Evolutionary conservation across 2,329 filamentous ascomycete species (phyloP), one percentile per base, ranked within the genome.

Genomic region (Berkeleyomyces basicola): DNA sequence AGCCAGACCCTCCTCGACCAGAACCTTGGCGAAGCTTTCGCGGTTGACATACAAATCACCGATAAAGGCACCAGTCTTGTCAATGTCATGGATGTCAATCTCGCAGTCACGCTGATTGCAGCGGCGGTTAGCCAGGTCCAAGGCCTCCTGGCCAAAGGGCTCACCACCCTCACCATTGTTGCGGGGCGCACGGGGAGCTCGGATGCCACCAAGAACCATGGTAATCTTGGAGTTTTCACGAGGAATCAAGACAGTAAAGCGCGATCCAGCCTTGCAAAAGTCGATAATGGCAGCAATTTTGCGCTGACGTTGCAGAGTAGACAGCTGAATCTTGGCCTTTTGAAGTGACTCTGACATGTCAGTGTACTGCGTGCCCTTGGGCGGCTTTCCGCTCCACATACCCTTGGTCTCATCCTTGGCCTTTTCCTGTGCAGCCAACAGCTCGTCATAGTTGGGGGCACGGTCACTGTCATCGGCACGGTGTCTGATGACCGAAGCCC

Each of bases 1-100:
- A 14, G 93, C 92, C 39, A 96, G 80, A 66, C 93, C 93, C 74
- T 99, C 93, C 74, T 97, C 93, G 1, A 99, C 84, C 1, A 99
- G 81, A 1, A 89, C 74, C 78, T 96, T 96, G 70, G 91, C 89
- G 71, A 99, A 95, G 77, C 88, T 97, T 75, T 97, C 92, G 61
- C 91, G 88, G 78, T 90, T 92, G 72, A 99, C 82, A 73, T 90
- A 96, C 33, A 99, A 79, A 11, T 90, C 88, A 62, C 93, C 93
- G 68, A 99, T 97, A 78, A 99, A 99, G 44, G 93, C 93, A 69
- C 93, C 93, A 36, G 93, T 86, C 79, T 96, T 97, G 79, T 99
- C 93, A 68, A 90, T 88, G 69, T 91, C 90, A 72, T 96, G 85
- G 23, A 99, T 87, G 69, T 99, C 91, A 64, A 99, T 88, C 74